Conservation (phyloP, 345 rosid species). For the Mangifera indica region DNA sequence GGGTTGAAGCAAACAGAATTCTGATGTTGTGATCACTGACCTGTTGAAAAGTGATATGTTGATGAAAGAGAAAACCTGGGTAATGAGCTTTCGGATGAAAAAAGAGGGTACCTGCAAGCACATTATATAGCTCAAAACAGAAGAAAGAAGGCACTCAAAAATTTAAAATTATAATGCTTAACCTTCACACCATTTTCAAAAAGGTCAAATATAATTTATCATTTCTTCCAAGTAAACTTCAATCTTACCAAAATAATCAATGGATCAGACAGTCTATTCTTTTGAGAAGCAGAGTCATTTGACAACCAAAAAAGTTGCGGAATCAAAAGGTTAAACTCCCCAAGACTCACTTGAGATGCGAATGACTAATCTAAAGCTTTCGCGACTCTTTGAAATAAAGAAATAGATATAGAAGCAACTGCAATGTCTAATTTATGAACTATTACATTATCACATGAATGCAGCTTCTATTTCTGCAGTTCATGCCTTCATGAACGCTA, state of each 20-base stretch:
- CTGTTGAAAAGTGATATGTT: slow-evolving; percentile 95
- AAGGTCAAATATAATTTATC: neutral
- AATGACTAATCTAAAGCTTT: neutral
- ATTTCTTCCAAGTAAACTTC: neutral
- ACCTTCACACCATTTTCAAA: neutral
- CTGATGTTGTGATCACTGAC: slow-evolving; percentile 32
- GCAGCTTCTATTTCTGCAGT: neutral
- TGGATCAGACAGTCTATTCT: neutral
- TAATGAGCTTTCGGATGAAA: slow-evolving; percentile 91
- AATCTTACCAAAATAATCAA: neutral
- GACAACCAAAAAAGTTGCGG: neutral
- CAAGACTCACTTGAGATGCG: neutral
- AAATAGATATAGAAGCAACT: no score
- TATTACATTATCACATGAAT: neutral
- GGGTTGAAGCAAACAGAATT: slow-evolving; percentile 4
- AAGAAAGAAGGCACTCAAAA: neutral
- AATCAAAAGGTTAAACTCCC: neutral
- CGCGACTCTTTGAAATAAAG: neutral
- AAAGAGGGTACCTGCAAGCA: slow-evolving; percentile 82
- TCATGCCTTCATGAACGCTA: neutral
- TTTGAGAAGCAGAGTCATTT: neutral
- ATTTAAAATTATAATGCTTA: neutral
- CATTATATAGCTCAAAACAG: slow-evolving; percentile 23
- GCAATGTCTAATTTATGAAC: neutral
- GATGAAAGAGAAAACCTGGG: slow-evolving; percentile 97